Evolutionary conservation across 805 yeast genomes (phyloP), one percentile per base, ranked within the genome.

Genomic region (Scheffersomyces spartinae): DNA sequence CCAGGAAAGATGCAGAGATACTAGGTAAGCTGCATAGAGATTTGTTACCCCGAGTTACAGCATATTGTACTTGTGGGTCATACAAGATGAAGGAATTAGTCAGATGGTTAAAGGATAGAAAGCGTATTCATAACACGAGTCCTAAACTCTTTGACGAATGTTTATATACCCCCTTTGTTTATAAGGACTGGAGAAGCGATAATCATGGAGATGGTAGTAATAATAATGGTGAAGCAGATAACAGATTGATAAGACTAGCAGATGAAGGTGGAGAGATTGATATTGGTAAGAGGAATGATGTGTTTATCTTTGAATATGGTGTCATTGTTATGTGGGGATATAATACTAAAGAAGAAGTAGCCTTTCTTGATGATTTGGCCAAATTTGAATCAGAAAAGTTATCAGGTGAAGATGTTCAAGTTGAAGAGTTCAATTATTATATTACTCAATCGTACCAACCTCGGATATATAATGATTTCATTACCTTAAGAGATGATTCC

Each of bases 321-420:
- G 98, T 91, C n/a, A 74, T 84, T 17, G 94, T 91, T 2, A 55
- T 91, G 60, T 91, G 98, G 98, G 98, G 98, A 0, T 91, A 83
- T 43, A 71, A 84, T 2, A 66, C 73, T 27, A 67, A 73, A 27
- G 97, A 91, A 50, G 98, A 91, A 46, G 61, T 63, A 27, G 74
- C 84, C 26, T 82, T 91, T 39, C 54, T 91, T 28, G 68, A 67
- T 26, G 96, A 88, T 43, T 56, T 91, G 38, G 94, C 88, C n/a
- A 73, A 71, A 33, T 91, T 86, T 51, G 98, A 81, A 44, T 78
- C 72, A 43, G 98, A 91, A 46, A 91, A 91, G 49, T 63, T 91
- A 18, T 81, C 95, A 0, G 74, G 72, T 24, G 95, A 83, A 45
- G 97, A 91, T 51, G 78, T 88, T 21, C 97, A 91, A 52, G 63